Percentiles rank a stretch among this genome's conserved stretches.
These are phyloP conservation scores for Pythium dissotocum DNA, from an alignment of 352 stramenopile species.

Conservation along the genomic window DNA sequence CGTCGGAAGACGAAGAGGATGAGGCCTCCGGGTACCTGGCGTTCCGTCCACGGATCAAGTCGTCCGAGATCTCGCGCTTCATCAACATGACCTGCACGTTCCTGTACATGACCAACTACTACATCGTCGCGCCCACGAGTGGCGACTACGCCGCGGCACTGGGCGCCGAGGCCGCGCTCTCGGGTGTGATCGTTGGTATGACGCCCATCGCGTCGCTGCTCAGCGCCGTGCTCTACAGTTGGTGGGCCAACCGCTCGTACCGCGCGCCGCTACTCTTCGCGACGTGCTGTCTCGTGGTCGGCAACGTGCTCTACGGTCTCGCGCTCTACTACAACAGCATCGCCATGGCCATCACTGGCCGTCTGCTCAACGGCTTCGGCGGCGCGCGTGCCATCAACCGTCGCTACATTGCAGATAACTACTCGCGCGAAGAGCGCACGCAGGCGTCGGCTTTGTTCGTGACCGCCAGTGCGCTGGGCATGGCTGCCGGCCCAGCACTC, in stretches of 20 bases:
- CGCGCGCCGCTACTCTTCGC: conserved; percentile 84
- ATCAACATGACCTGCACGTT: conserved; percentile 96
- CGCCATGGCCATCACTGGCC: conserved; percentile 87
- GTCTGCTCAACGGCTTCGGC: conserved; percentile 93
- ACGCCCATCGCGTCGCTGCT: conserved; percentile 94
- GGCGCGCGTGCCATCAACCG: conserved; percentile 91
- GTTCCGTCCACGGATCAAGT: conserved; percentile 48
- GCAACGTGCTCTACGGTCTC: conserved; percentile 88
- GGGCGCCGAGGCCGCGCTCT: conserved; percentile 87
- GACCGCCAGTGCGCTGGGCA: conserved; percentile 90
- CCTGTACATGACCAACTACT: conserved; percentile 99
- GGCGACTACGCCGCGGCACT: conserved; percentile 91
- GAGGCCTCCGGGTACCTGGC: conserved; percentile 41
- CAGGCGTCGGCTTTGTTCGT: conserved; percentile 92
- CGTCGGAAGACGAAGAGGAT: conserved; percentile 83
- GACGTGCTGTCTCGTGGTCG: conserved; percentile 77
- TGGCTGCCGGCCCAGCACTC: conserved; percentile 87
- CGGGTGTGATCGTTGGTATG: conserved; percentile 96
- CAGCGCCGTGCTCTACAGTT: conserved; percentile 94
- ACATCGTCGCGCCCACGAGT: conserved; percentile 95
- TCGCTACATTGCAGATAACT: conserved; percentile 89
- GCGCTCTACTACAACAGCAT: conserved; percentile 81
- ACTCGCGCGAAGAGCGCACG: conserved; percentile 88
- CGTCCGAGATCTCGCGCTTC: conserved; percentile 68
- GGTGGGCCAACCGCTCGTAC: conserved; percentile 92